These are phyloP conservation scores for Adansonia gregorii DNA, from an alignment of 441 rosid species.

Conservation along the genomic window DNA sequence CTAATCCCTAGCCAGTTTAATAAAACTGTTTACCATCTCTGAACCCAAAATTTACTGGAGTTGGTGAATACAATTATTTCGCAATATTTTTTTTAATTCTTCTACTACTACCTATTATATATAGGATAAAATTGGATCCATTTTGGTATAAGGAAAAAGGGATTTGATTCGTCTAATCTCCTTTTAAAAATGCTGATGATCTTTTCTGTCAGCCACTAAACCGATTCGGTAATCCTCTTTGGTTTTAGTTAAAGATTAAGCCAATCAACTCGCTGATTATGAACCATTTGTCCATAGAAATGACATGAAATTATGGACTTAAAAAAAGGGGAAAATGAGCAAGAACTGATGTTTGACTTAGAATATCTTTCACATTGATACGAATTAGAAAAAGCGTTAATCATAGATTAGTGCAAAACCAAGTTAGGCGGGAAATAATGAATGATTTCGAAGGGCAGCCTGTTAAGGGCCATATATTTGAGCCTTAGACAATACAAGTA, in stretches of 20 bases:
- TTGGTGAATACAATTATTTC: too few relatives aligned
- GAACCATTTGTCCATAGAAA: neutral
- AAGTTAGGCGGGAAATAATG: conserved; percentile 28
- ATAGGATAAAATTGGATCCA: neutral
- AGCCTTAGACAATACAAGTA: conserved; percentile 38
- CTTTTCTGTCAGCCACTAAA: conserved; percentile 42
- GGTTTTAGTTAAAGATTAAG: conserved; percentile 24
- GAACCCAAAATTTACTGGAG: too few relatives aligned
- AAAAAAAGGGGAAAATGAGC: neutral
- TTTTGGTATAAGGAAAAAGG: neutral
- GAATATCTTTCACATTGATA: neutral
- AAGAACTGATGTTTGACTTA: neutral
- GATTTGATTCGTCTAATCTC: conserved; percentile 32
- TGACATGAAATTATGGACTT: neutral
- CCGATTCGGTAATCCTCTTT: conserved; percentile 36
- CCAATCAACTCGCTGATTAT: neutral
- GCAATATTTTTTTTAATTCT: too few relatives aligned
- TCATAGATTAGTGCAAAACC: conserved; percentile 15
- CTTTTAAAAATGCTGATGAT: conserved; percentile 34
- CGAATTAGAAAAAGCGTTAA: neutral
- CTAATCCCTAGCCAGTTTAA: neutral
- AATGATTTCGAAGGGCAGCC: conserved; percentile 16
- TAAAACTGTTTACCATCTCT: neutral
- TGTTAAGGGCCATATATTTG: conserved; percentile 5
- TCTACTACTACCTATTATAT: too few relatives aligned